Base-by-base conservation (phyloP, 2,329 filamentous ascomycete species). In the Fusarium xyrophilum region DNA sequence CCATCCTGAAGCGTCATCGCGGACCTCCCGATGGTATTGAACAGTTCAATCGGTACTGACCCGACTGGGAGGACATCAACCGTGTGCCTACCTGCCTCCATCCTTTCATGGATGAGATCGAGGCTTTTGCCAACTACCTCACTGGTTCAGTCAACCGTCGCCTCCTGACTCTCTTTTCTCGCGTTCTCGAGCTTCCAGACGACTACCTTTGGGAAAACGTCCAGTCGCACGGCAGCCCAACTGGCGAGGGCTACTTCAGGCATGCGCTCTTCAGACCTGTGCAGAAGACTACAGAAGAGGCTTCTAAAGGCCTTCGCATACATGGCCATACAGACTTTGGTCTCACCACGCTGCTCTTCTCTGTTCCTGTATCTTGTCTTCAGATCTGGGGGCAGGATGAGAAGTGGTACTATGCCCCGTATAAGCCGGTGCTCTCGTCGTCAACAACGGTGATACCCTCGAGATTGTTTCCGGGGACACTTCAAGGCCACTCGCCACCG, bases 31-130 rank as follows among this genome's bases (percentile, higher is more conserved):
- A 85, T 68, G 83, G 83, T 6, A 85, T 85, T 56, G 83, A 86
- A 65, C 83, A 85, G 62, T 86, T 85, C 74, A 85, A 85, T 74
- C 85, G 80, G 79, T 85, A 85, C 75, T 80, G 77, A 27, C 73
- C 72, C 2, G 82, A 85, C 47, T 84, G 81, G 79, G 74, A 80
- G 61, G 75, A 81, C 59, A 65, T 75, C 25, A 71, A 78, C 48
- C 85, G 81, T 11, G 75, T 80, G 1, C 84, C 83, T 2, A 77
- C 63, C n/a, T 85, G 82, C 71, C 69, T 84, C 76, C 80, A 81
- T 68, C 67, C 68, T 7, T 68, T 71, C 21, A 71, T 68, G 67
- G 64, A 71, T 50, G 68, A 71, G 51, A 66, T 70, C 21, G 64
- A 71, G 35, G 52, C 64, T 0, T 71, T 71, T 38, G 35, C 35